Percentiles rank a stretch among this genome's conserved stretches.
phyloP scores from a whole-genome alignment of 139 green algal genomes.

The Ettlia oleoabundans region DNA sequence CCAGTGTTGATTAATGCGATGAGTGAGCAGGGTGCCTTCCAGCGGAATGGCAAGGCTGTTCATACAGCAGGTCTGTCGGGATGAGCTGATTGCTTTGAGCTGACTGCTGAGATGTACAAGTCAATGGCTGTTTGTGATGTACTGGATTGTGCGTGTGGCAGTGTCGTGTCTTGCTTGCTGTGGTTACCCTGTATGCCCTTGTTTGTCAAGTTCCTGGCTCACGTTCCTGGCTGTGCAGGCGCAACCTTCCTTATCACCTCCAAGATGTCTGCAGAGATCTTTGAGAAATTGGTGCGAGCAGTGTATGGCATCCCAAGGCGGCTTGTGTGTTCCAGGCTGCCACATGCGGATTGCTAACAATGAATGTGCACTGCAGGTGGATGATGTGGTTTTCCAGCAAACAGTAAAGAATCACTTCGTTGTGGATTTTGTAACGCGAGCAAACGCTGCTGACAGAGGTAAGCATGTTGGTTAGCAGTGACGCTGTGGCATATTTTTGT shows the following conservation, averaged over 20 bases:
- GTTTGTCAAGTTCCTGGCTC: too few relatives aligned
- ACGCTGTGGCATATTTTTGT: too few relatives aligned
- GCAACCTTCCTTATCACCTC: too few relatives aligned
- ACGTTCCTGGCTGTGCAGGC: too few relatives aligned
- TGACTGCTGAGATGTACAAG: neutral
- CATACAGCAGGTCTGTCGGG: neutral
- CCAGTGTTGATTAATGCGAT: neutral
- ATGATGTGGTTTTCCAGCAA: neutral
- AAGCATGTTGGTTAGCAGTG: too few relatives aligned
- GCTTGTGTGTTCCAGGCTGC: neutral
- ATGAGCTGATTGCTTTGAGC: neutral
- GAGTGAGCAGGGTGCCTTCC: neutral
- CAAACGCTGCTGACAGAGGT: neutral
- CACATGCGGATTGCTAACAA: neutral
- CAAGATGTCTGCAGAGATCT: too few relatives aligned
- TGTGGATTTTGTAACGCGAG: neutral
- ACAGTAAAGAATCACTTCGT: neutral
- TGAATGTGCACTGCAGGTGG: neutral
- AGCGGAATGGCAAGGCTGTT: neutral
- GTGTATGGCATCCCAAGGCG: neutral
- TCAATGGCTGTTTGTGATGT: neutral
- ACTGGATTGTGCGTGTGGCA: neutral
- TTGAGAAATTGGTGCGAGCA: neutral
- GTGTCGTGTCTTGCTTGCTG: too few relatives aligned
- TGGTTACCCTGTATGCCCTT: too few relatives aligned